Conservation (phyloP, 2,329 filamentous ascomycete genomes). For the Pseudocercospora cruenta region DNA sequence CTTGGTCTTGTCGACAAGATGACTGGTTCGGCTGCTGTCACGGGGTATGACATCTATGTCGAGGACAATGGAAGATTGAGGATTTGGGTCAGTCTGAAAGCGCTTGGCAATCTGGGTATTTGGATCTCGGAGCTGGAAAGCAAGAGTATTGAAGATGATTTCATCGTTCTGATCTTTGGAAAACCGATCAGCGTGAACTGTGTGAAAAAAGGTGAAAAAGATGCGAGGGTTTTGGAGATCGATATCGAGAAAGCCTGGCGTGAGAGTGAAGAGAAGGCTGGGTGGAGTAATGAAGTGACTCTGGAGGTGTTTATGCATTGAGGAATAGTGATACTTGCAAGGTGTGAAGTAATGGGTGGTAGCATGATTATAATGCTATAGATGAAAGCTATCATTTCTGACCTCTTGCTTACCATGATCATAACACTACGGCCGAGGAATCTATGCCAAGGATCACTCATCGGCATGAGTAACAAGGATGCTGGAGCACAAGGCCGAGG, state of each 20-base stretch:
- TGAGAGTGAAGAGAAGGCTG: constrained; percentile 67
- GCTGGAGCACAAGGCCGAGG: too few species aligned
- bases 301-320: constrained; percentile 62
- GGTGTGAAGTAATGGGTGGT: too few species aligned
- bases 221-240: constrained; percentile 69
- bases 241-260: constrained; percentile 79
- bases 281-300: constrained; percentile 80
- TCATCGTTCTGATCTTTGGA: constrained; percentile 66
- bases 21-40: constrained; percentile 80
- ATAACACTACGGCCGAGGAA: too few species aligned
- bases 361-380: too few species aligned
- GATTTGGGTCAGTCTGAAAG: constrained; percentile 74
- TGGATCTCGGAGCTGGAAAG: constrained; percentile 73
- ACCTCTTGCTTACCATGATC: too few species aligned
- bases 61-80: constrained; percentile 64
- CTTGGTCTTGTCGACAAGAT: constrained; percentile 85
- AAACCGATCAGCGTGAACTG: constrained; percentile 68
- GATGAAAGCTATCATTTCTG: too few species aligned
- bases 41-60: constrained; percentile 63
- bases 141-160: constrained; percentile 43
- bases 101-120: constrained; percentile 75
- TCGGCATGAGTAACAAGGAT: too few species aligned
- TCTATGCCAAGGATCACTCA: too few species aligned
- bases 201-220: constrained; percentile 49
- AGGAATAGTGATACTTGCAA: background rate